A percentile compares a stretch with the other conserved stretches of the same genome.
These are phyloP conservation scores for Dimocarpus longan DNA, from an alignment of 345 rosid species.

Conservation along the genomic window DNA sequence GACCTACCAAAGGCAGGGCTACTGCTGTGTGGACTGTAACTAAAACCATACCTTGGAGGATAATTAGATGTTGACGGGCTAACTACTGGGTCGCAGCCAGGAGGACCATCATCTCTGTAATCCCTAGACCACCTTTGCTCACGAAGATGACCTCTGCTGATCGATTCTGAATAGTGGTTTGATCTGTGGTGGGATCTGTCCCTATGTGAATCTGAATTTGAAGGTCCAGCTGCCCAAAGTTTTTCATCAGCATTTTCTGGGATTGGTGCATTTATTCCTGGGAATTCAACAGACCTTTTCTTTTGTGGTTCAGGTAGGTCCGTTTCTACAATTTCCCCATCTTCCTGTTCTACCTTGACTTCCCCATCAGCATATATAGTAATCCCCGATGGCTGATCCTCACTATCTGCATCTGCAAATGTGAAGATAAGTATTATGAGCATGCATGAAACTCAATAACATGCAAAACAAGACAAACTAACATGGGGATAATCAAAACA, in stretches of 20 bases:
- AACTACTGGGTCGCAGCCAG: slow-evolving; percentile 44
- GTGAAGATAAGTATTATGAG: slow-evolving; percentile 5
- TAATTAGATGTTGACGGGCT: slow-evolving; percentile 50
- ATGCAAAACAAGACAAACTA: not conserved
- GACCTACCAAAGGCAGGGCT: slow-evolving; percentile 40
- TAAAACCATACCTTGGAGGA: slow-evolving; percentile 57
- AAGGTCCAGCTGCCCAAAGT: slow-evolving; percentile 60
- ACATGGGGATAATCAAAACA: not conserved
- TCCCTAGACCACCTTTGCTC: slow-evolving; percentile 47
- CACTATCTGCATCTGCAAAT: slow-evolving; percentile 55
- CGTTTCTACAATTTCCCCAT: slow-evolving; percentile 64
- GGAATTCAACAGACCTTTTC: slow-evolving; percentile 72
- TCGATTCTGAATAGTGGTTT: slow-evolving; percentile 35
- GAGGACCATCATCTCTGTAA: slow-evolving; percentile 55
- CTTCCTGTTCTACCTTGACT: slow-evolving; percentile 51
- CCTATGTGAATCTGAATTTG: slow-evolving; percentile 40
- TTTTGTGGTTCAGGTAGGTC: slow-evolving; percentile 35
- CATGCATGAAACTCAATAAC: not conserved
- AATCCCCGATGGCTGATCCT: slow-evolving; percentile 74
- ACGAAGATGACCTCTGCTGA: slow-evolving; percentile 40
- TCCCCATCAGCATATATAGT: slow-evolving; percentile 71
- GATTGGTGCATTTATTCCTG: slow-evolving; percentile 85
- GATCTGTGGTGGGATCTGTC: slow-evolving; percentile 35
- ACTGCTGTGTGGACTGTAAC: slow-evolving; percentile 29
- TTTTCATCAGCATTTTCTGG: slow-evolving; percentile 72